These are phyloP conservation scores for Penicillium sp. DNA, from an alignment of 2,329 filamentous ascomycete genomes.

Conservation along the genomic window DNA sequence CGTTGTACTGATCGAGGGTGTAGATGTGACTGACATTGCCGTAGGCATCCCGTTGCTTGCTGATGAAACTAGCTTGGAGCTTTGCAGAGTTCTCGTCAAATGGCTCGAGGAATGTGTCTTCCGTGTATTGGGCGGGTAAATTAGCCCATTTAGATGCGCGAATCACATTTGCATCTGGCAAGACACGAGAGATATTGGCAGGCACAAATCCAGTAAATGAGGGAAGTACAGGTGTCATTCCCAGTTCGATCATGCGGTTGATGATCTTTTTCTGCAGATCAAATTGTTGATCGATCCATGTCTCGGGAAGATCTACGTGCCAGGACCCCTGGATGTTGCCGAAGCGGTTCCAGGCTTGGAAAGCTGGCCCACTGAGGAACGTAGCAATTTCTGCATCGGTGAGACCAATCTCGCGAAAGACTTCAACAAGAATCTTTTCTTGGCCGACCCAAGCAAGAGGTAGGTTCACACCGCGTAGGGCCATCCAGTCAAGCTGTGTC, in stretches of 20 bases:
- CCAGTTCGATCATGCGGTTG: slow-evolving; percentile 52
- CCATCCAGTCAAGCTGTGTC: slow-evolving; percentile 53
- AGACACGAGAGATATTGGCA: slow-evolving; percentile 39
- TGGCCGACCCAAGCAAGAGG: slow-evolving; percentile 54
- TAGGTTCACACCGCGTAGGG: slow-evolving; percentile 53
- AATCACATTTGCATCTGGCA: slow-evolving; percentile 46
- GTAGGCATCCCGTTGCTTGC: slow-evolving; percentile 48
- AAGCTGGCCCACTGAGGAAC: slow-evolving; percentile 53
- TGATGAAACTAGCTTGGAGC: slow-evolving; percentile 49
- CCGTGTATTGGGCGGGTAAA: slow-evolving; percentile 45
- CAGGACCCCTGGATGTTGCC: slow-evolving; percentile 55
- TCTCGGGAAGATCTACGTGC: slow-evolving; percentile 45
- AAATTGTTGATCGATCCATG: slow-evolving; percentile 52
- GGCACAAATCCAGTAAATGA: slow-evolving; percentile 55
- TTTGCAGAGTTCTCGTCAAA: slow-evolving; percentile 45
- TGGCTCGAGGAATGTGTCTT: slow-evolving; percentile 51
- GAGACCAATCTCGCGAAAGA: slow-evolving; percentile 49
- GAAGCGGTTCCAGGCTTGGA: slow-evolving; percentile 56
- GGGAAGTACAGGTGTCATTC: slow-evolving; percentile 54
- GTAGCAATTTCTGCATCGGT: slow-evolving; percentile 45
- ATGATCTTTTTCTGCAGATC: slow-evolving; percentile 52
- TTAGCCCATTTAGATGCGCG: slow-evolving; percentile 47
- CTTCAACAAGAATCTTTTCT: slow-evolving; percentile 52
- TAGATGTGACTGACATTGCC: slow-evolving; percentile 52
- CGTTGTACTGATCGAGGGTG: slow-evolving; percentile 56